phyloP scores from a whole-genome alignment of 2,329 filamentous ascomycete genomes.

The Verruconis gallopava region DNA sequence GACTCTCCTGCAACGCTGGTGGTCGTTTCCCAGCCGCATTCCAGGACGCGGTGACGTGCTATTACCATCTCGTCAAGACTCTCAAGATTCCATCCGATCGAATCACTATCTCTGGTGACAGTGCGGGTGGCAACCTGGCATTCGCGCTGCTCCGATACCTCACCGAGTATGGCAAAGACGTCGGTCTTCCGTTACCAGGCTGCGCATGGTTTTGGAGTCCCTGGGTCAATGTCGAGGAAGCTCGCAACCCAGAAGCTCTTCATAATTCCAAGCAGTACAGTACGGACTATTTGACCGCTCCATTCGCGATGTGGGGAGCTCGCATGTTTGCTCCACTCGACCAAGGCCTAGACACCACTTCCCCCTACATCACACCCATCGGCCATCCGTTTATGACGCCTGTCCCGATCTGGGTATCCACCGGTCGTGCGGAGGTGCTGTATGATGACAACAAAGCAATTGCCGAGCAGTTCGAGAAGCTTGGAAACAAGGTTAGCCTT shows the following conservation, averaged over 20 bases:
- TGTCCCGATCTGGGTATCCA: conserved; percentile 30
- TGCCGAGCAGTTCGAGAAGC: conserved; percentile 23
- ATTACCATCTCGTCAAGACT: conserved; percentile 32
- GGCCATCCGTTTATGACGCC: conserved; percentile 26
- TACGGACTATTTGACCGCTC: conserved; percentile 29
- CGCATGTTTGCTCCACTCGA: conserved; percentile 16
- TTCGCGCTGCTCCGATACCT: conserved; percentile 36
- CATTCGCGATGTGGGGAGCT: conserved; percentile 32
- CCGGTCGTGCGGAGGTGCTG: conserved; percentile 30
- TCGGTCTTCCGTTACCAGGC: conserved; percentile 22
- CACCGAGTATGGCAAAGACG: conserved; percentile 23
- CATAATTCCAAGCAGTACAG: conserved; percentile 21
- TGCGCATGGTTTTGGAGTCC: conserved; percentile 32
- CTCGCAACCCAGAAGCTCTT: conserved; percentile 16
- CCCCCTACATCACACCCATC: conserved; percentile 29
- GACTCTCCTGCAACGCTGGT: conserved; percentile 30
- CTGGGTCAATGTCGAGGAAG: conserved; percentile 26
- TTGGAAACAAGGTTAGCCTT: conserved; percentile 29
- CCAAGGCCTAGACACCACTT: conserved; percentile 13
- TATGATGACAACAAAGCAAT: conserved; percentile 27
- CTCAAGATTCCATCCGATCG: conserved; percentile 26
- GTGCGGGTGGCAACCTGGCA: conserved; percentile 35
- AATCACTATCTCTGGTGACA: conserved; percentile 37
- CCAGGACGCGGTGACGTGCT: conserved; percentile 36
- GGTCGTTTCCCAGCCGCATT: conserved; percentile 39